phyloP scores from a whole-genome alignment of 306 rosid genomes.

The Cicer chorassanicum region DNA sequence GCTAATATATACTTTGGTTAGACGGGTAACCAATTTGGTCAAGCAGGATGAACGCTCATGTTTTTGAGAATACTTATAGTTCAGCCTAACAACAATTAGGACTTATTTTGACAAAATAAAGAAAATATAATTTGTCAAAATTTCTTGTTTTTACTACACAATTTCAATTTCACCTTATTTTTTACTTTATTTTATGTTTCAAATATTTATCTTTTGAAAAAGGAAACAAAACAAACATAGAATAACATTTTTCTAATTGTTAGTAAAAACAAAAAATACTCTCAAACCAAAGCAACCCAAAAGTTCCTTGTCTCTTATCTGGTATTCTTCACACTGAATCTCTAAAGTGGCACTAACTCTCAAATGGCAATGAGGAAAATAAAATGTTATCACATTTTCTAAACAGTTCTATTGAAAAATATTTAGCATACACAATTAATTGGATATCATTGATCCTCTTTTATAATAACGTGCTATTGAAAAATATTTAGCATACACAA shows the following conservation, averaged over 20 bases:
- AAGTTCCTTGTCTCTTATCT: slow-evolving; percentile 4
- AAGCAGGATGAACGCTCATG: slow-evolving; percentile 15
- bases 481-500: too few relatives aligned
- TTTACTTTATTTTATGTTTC: slow-evolving; percentile 4
- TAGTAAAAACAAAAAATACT: too few relatives aligned
- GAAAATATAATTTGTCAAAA: background rate
- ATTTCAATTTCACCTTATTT: background rate
- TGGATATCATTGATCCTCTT: slow-evolving; percentile 10
- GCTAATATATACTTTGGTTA: slow-evolving; percentile 28
- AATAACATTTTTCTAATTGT: too few relatives aligned
- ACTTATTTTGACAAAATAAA: background rate
- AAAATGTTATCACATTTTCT: background rate
- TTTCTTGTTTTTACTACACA: background rate
- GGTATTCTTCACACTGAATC: slow-evolving; percentile 22
- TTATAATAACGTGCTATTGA: background rate
- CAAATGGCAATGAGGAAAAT: slow-evolving; percentile 2
- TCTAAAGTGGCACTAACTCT: slow-evolving; percentile 7
- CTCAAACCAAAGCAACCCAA: too few relatives aligned
- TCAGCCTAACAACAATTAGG: slow-evolving; percentile 15
- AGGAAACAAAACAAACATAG: too few relatives aligned
- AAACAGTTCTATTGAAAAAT: slow-evolving; percentile 17
- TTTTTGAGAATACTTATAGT: slow-evolving; percentile 6
- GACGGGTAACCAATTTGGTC: background rate
- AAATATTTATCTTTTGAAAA: too few relatives aligned
- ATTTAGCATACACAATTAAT: slow-evolving; percentile 14